phyloP scores from a whole-genome alignment of 768 basidiomycete species.

The Phlebiopsis gigantea region DNA sequence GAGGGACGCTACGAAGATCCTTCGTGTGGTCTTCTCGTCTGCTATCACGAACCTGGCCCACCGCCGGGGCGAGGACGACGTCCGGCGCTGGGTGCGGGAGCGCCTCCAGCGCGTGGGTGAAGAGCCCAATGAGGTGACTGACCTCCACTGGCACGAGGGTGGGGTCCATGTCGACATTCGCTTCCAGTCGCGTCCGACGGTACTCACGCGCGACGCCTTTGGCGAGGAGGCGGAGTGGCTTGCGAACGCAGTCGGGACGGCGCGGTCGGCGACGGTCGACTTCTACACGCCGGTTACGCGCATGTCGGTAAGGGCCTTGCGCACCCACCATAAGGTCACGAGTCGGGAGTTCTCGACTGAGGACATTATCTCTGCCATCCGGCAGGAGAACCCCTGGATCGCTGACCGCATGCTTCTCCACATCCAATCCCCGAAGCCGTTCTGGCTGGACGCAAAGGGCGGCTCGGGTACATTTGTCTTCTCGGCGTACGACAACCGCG shows the following conservation, averaged over 20 bases:
- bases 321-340: neutral
- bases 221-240: neutral
- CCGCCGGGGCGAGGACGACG: neutral
- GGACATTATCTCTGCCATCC: neutral
- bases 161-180: constrained; percentile 2
- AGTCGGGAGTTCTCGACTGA: neutral
- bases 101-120: neutral
- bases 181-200: constrained; percentile 1
- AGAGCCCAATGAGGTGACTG: neutral
- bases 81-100: neutral
- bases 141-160: constrained; percentile 1
- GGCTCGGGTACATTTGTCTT: constrained; percentile 7
- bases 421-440: neutral
- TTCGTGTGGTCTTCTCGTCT: neutral
- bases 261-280: constrained; percentile 2
- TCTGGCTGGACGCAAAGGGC: constrained; percentile 2
- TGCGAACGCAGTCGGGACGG: neutral
- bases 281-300: neutral
- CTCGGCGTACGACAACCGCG: neutral
- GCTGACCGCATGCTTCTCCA: neutral
- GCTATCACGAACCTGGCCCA: neutral
- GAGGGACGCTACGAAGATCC: neutral
- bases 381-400: constrained; percentile 3
- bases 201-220: neutral
- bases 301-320: constrained; percentile 2